Evolutionary conservation across 177 flowering plant species (phyloP), one percentile per base, ranked within the genome.

Genomic region (Vitis hybrid): DNA sequence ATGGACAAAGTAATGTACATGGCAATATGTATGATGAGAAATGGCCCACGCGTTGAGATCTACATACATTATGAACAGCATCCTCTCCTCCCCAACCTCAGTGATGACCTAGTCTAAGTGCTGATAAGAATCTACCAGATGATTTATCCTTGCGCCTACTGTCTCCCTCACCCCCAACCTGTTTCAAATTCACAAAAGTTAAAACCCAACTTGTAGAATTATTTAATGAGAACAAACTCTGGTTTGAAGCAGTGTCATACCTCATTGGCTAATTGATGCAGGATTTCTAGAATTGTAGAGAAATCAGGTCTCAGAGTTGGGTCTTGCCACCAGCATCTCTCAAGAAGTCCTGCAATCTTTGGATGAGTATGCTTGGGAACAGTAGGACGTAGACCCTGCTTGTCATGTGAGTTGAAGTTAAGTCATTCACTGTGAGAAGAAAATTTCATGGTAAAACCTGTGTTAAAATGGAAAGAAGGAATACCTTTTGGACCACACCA

Each of bases 401-500:
- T 72, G n/a, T 31, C 62, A 79, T 57, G 65, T 38, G 11, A 68
- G 20, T 65, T n/a, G 58, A 49, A 61, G 14, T 10, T 17, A 64
- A 11, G 5, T 28, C 9, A 59, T 1, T 38, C 10, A 31, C 17
- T 17, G n/a, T 3, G 2, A 17, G 0, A 33, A 47, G 1, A 61
- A 3, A 20, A 24, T 9, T 20, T 38, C 8, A 20, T 14, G 54
- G 3, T 19, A 18, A 15, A n/a, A 47, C 7, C 56, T 10, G 10
- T 7, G 44, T 20, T 19, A 53, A 51, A 14, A 58, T 55, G 71
- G 71, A 71, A 24, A 49, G 66, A 15, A 62, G 15, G 6, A 56
- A 51, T 82, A 93, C 99, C 98, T 91, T 88, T 75, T 93, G 99
- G 56, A 95, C 96, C 55, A 95, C 99, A 14, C 96, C 99, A 19